Evolutionary conservation across 2,329 filamentous ascomycete genomes (phyloP), one percentile per base, ranked within the genome.

Genomic region (Tetracladium maxilliforme): DNA sequence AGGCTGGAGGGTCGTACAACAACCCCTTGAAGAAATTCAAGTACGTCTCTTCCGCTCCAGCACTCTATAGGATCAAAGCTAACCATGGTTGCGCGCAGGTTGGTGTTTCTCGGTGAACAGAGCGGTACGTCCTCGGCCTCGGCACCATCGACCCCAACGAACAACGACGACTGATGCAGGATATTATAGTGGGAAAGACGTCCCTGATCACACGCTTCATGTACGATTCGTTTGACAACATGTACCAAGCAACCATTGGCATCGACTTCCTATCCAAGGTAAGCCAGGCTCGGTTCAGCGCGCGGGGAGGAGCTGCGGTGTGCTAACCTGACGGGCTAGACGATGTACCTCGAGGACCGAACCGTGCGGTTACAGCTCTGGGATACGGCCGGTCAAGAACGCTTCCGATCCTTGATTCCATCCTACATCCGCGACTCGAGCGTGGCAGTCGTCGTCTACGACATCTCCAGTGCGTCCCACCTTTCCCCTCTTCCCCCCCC

Each of bases 21-120:
- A 95, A 95, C 65, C 90, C 90, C 45, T 65, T 98, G 60, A 98
- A 98, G 80, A 98, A 98, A 59, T 98, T 95, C 78, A 98, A 98
- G 86, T 94, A 64, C 31, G 56, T 29, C 14, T n/a, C 17, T 16
- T 19, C n/a, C n/a, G n/a, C n/a, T n/a, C n/a, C 26, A 10, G 17
- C 21, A 16, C 12, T 11, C 16, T 16, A 15, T 21, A 18, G 17
- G 15, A 11, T 25, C 23, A 31, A 40, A 45, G 21, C 19, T 18
- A 27, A 19, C 24, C 21, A 24, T 23, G 21, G 29, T 41, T 51
- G 40, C 51, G 34, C 23, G 28, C 42, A 93, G 86, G 62, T 61
- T 98, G 55, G 90, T 98, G 40, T 98, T 98, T 55, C 62, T 98
- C 35, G 90, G 90, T 48, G 90, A 98, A 61, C 90, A 98, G 58